Evolutionary conservation across 1,284 basidiomycete genomes (phyloP).

Genomic region (Cutaneotrichosporon curvatum): DNA sequence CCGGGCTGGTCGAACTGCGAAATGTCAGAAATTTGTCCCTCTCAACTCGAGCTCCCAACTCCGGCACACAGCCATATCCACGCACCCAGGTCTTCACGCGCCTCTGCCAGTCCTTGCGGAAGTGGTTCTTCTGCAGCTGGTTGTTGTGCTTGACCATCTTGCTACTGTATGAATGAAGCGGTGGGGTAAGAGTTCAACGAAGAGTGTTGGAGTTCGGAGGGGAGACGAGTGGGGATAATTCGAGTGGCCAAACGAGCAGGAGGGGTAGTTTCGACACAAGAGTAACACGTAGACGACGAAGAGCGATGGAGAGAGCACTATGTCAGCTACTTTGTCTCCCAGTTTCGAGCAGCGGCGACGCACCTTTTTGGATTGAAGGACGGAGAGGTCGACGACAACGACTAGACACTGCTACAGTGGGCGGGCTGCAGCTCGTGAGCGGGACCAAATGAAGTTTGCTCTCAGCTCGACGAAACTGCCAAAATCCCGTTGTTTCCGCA

Average conservation of each 20-base stretch:
- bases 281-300: background rate
- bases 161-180: background rate
- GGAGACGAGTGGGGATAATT: too few relatives aligned
- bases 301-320: background rate
- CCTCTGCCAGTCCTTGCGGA: constrained; percentile 89
- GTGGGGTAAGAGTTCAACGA: background rate
- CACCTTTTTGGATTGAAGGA: too few relatives aligned
- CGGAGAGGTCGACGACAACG: too few relatives aligned
- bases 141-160: constrained; percentile 29
- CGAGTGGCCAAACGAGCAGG: background rate
- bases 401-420: too few relatives aligned
- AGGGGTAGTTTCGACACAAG: background rate
- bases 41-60: background rate
- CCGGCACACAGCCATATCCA: background rate
- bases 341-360: too few relatives aligned
- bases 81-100: constrained; percentile 43
- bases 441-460: too few relatives aligned
- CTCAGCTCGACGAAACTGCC: too few relatives aligned
- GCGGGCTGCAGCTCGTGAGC: too few relatives aligned
- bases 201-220: background rate
- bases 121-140: constrained; percentile 88
- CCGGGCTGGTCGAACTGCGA: constrained; percentile 99
- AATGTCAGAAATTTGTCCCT: constrained; percentile 46
- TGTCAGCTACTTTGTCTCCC: background rate
- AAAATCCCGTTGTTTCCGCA: too few relatives aligned